phyloP scores from a whole-genome alignment of 73 alveolate species.

The Paramecium sexaurelia region DNA sequence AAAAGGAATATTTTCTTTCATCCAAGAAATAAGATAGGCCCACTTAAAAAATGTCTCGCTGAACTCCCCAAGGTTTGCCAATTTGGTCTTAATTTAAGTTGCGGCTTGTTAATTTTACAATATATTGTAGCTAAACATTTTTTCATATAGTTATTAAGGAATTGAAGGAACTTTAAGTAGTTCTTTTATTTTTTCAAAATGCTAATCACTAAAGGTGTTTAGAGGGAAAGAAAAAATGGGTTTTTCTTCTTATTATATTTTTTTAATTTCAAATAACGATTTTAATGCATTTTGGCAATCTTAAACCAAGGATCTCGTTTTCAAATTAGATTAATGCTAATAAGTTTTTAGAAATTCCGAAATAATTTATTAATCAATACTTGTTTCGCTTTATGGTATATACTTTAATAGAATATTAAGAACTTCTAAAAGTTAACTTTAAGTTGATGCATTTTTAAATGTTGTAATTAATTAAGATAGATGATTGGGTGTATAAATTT shows the following conservation, averaged over 20 bases:
- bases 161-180: neutral
- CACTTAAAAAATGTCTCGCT: neutral
- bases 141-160: neutral
- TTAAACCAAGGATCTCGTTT: neutral
- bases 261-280: neutral
- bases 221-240: neutral
- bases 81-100: neutral
- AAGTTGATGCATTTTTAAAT: neutral
- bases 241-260: neutral
- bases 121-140: neutral
- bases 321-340: neutral
- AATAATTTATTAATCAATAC: neutral
- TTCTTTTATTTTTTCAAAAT: neutral
- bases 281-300: neutral
- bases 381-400: neutral
- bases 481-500: neutral
- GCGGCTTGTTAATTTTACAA: neutral
- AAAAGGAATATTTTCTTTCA: neutral
- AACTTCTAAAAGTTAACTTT: neutral
- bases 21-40: conserved; percentile 7
- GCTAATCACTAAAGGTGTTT: neutral
- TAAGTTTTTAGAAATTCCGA: neutral
- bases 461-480: neutral
- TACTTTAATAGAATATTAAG: neutral
- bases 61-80: neutral